Base-by-base conservation (phyloP, 805 yeast species). In the Hanseniaspora clermontiae region DNA sequence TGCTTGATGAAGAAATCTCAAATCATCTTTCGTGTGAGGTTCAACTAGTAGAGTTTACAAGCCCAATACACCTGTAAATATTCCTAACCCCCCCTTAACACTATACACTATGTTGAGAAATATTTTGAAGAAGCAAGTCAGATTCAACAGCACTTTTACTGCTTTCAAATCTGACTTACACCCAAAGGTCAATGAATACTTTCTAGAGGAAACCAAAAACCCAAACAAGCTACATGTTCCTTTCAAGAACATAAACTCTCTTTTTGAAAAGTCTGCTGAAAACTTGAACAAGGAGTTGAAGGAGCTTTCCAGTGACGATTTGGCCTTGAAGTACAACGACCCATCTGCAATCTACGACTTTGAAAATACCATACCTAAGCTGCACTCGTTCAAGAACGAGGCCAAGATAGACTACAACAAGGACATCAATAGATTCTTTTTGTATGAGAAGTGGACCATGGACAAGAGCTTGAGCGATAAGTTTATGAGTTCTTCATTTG, bases 361-460 rank as follows among this genome's bases (percentile, higher is more conserved):
- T 50, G 54, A 50, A 50, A 50, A 50, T 32, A 42, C 47, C 27
- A 31, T 42, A 19, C 54, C 54, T 3, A 50, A 50, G 27, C 32
- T 50, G 14, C 54, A 50, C 31, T 40, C 47, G 2, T 50, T 40
- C 47, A 50, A 42, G 36, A 40, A 42, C 20, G 45, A 42, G 32
- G 27, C 46, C 37, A 42, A 17, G n/a, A 40, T 50, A 29, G 40
- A 50, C 19, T 50, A 50, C 43, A 50, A 50, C 20, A 32, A 34
- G 11, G 54, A 50, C 24, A 50, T 50, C 37, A 50, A 50, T 32
- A 50, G 54, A 42, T 40, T 50, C 27, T 50, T 50, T 10, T 32
- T 50, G 31, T 42, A 50, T 43, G 55, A 51, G 36, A 51, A 51
- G 27, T 51, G 55, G 55, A 9, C 55, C 17, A 4, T 51, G 31